Evolutionary conservation across 2,329 filamentous ascomycete species (phyloP).

Genomic region (Chrysoporthe cubensis): DNA sequence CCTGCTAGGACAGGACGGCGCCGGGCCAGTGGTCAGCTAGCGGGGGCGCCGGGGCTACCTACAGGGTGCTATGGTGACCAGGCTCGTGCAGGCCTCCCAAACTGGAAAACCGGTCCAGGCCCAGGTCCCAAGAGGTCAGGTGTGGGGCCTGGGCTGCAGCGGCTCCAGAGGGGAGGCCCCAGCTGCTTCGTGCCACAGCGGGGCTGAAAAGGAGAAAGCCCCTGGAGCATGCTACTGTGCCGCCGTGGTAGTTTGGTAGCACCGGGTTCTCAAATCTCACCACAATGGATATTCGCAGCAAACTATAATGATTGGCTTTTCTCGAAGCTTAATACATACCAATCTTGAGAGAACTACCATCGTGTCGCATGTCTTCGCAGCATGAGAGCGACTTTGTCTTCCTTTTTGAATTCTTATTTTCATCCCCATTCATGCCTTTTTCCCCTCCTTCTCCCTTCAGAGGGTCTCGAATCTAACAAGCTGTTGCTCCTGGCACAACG

Average conservation of each 20-base stretch:
- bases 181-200: slow-evolving; percentile 15
- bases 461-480: background rate
- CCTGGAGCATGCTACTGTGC: background rate
- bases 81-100: background rate
- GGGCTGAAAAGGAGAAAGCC: slow-evolving; percentile 13
- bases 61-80: too few species aligned
- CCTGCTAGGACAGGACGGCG: background rate
- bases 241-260: background rate
- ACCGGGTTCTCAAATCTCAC: too few species aligned
- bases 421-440: background rate
- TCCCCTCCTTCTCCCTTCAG: background rate
- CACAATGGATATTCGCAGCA: background rate
- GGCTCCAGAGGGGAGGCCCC: background rate
- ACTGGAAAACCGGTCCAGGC: slow-evolving; percentile 6
- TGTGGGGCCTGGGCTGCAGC: slow-evolving; percentile 6
- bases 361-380: background rate
- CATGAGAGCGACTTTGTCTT: background rate
- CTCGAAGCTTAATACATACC: background rate
- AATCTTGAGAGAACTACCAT: background rate
- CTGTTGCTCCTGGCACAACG: background rate
- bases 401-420: background rate
- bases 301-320: background rate
- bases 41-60: background rate
- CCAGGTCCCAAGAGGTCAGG: slow-evolving; percentile 2
- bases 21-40: background rate